Percentiles rank a stretch among this genome's conserved stretches.
Conservation (phyloP, 192 early-diverging fungal species). For the Phycomyces nitens region DNA sequence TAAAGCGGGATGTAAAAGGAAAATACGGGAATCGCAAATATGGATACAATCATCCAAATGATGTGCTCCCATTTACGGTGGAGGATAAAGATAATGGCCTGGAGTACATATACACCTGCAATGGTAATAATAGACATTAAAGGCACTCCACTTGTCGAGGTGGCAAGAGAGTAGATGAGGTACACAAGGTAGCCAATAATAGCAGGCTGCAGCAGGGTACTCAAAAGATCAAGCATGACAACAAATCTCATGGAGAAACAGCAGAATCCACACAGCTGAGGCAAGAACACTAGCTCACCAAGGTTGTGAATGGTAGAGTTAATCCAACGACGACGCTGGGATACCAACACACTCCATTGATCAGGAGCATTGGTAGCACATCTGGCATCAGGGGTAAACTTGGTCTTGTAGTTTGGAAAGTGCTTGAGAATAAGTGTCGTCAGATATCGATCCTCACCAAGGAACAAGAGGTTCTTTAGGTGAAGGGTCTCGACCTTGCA, state of each 20-base stretch:
- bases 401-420: constrained; percentile 93
- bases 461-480: constrained; percentile 94
- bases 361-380: constrained; percentile 94
- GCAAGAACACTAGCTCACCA: constrained; percentile 87
- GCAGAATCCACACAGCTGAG: constrained; percentile 94
- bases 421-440: constrained; percentile 93
- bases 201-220: constrained; percentile 90
- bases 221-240: constrained; percentile 89
- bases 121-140: constrained; percentile 81
- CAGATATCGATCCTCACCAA: constrained; percentile 98
- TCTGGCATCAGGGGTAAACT: constrained; percentile 87
- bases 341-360: constrained; percentile 86
- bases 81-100: constrained; percentile 78
- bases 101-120: constrained; percentile 82
- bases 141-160: constrained; percentile 59
- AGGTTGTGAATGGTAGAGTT: constrained; percentile 99
- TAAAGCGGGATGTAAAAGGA: constrained; percentile 79
- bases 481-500: constrained; percentile 95
- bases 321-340: constrained; percentile 99
- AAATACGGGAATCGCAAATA: constrained; percentile 87
- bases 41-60: constrained; percentile 95
- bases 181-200: constrained; percentile 84
- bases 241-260: constrained; percentile 97
- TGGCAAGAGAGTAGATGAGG: constrained; percentile 63
- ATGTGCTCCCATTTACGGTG: constrained; percentile 81